Conservation (phyloP, 2,329 filamentous ascomycete genomes). For the Lachnum nothofagi region DNA sequence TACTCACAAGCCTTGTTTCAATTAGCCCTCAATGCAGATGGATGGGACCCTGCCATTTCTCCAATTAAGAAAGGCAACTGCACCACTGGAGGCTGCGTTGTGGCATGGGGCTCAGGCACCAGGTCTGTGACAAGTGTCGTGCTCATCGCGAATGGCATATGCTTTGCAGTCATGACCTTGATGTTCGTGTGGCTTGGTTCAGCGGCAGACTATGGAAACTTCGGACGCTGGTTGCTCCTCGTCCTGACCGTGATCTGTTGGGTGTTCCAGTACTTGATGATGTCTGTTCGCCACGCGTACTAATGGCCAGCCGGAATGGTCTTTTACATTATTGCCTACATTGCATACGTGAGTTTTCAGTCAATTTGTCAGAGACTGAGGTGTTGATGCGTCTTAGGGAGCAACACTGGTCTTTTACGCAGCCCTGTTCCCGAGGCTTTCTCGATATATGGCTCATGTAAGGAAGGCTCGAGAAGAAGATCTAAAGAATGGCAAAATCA, state of each 20-base stretch:
- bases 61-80: constrained; percentile 25
- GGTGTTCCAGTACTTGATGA: constrained; percentile 39
- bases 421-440: constrained; percentile 37
- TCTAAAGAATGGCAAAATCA: constrained; percentile 36
- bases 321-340: constrained; percentile 37
- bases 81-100: constrained; percentile 33
- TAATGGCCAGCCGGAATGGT: constrained; percentile 40
- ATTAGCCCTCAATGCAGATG: constrained; percentile 36
- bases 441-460: constrained; percentile 38
- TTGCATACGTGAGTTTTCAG: constrained; percentile 31
- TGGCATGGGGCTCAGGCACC: constrained; percentile 37
- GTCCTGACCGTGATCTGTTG: constrained; percentile 38
- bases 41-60: constrained; percentile 35
- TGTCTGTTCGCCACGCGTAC: constrained; percentile 33
- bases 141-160: constrained; percentile 39
- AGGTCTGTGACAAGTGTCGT: constrained; percentile 37
- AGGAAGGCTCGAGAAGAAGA: constrained; percentile 39
- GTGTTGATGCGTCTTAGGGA: constrained; percentile 12
- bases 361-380: background rate
- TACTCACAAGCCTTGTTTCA: constrained; percentile 40
- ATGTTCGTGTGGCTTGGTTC: constrained; percentile 40
- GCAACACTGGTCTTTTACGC: constrained; percentile 40
- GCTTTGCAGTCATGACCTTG: constrained; percentile 39
- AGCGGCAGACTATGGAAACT: constrained; percentile 40
- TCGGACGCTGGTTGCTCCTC: constrained; percentile 38